phyloP scores from a whole-genome alignment of 2,329 filamentous ascomycete genomes.

The Colletotrichum tropicale region DNA sequence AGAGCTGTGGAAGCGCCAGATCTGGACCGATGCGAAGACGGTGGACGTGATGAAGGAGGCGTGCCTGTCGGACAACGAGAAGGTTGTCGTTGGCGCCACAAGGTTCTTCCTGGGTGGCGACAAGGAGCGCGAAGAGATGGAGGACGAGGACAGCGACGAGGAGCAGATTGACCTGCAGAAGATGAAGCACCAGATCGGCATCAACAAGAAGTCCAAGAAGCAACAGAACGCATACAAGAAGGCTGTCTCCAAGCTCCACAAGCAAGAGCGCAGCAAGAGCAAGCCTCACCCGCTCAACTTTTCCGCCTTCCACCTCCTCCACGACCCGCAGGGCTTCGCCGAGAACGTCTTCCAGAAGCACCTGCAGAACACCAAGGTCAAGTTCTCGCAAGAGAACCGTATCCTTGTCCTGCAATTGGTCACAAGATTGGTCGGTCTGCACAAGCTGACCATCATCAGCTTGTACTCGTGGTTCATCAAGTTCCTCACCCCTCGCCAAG shows the following conservation, averaged over 20 bases:
- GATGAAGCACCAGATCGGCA: conserved; percentile 82
- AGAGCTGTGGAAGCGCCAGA: conserved; percentile 94
- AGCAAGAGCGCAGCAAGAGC: conserved; percentile 84
- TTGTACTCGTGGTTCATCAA: conserved; percentile 98
- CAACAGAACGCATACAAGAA: conserved; percentile 78
- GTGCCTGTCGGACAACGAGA: conserved; percentile 86
- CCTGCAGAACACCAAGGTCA: conserved; percentile 83
- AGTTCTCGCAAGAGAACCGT: conserved; percentile 86
- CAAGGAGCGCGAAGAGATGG: conserved; percentile 90
- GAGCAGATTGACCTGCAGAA: conserved; percentile 79
- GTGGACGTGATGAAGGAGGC: conserved; percentile 99
- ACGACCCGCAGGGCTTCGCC: conserved; percentile 93
- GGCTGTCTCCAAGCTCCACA: conserved; percentile 82
- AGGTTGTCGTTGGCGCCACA: conserved; percentile 85
- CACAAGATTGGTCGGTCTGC: conserved; percentile 87
- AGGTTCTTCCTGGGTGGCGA: conserved; percentile 96
- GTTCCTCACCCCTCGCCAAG: conserved; percentile 85
- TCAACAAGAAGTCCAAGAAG: conserved; percentile 98
- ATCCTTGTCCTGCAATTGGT: conserved; percentile 90
- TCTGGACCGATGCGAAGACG: conserved; percentile 93
- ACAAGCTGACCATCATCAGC: conserved; percentile 87
- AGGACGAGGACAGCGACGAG: conserved; percentile 87
- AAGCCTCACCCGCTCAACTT: conserved; percentile 92
- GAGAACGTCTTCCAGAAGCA: conserved; percentile 91
- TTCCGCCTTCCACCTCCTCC: conserved; percentile 89